Base-by-base conservation (phyloP, 768 basidiomycete species). In the Psilocybe tampanensis region DNA sequence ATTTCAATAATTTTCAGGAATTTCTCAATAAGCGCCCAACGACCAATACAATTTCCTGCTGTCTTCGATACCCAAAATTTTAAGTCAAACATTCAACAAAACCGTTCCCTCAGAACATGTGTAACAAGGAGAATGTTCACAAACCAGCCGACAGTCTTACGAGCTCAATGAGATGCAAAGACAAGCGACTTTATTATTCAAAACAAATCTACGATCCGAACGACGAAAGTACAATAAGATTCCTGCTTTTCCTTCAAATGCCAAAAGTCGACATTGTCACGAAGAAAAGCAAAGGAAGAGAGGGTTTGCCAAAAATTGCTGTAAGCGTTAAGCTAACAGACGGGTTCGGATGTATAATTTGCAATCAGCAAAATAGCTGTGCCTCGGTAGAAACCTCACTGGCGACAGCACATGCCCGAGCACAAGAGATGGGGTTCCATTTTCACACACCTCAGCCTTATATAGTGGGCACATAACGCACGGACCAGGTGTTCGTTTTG, bases 341-440 rank as follows among this genome's bases (percentile, higher is more conserved):
- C 88, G 89, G 73, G 89, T 92, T 90, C 89, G 90, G 90, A 92
- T 92, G 89, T 90, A 82, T 91, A 92, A 90, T 92, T 92, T 92
- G 90, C 90, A 92, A 92, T 88, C 87, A 92, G 89, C 90, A 91
- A 92, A 71, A 79, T 90, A 83, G 90, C 89, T 90, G 64, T 63
- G 64, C 64, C 89, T 93, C 91, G 88, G 90, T 92, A 89, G 79
- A 85, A 81, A 93, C 91, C 89, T 93, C 91, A 92, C 64, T 65
- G 64, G 64, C 64, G 61, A 65, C 61, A 65, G 64, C 63, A 65
- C 64, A 65, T 65, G 64, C 64, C 64, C 64, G 61, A 65, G 64
- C 64, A 65, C 64, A 93, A 93, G 88, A 89, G 87, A 87, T 87
- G 65, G 65, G 65, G 77, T 79, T 70, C 59, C 17, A 24, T 4